Conservation (phyloP, 2,329 filamentous ascomycete species). For the Cladosporium sp. region DNA sequence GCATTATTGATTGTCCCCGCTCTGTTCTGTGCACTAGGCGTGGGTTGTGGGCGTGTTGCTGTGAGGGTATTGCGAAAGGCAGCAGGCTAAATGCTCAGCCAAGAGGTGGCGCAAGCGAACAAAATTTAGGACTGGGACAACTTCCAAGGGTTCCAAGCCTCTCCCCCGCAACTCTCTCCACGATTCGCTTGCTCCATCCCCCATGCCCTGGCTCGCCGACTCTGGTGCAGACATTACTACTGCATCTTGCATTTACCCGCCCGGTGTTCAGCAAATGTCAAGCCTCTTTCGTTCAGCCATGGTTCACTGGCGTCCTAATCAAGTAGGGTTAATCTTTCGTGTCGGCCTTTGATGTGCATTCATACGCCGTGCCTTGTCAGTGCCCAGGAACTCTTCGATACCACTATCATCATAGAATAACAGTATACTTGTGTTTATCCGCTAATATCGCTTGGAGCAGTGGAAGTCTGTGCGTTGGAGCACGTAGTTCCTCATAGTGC, state of each 20-base stretch:
- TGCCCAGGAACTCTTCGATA: background rate
- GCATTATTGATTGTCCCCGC: conserved; percentile 20
- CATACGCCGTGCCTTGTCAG: background rate
- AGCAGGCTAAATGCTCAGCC: conserved; percentile 12
- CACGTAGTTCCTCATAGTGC: background rate
- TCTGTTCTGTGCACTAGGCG: background rate
- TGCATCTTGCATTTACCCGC: background rate
- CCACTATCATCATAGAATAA: background rate
- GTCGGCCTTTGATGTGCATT: background rate
- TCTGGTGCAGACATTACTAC: background rate
- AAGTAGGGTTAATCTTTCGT: background rate
- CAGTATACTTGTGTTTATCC: conserved; percentile 56
- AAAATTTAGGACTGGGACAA: background rate
- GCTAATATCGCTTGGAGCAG: conserved; percentile 25
- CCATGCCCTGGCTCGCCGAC: background rate
- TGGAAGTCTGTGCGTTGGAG: background rate
- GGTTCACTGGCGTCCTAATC: no score
- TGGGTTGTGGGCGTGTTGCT: background rate
- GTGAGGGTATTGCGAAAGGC: background rate
- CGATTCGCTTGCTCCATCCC: background rate
- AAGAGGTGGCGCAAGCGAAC: conserved; percentile 8
- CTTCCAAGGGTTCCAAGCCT: background rate
- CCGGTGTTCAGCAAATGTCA: background rate
- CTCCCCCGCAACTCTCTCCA: conserved; percentile 5
- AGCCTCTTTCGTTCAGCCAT: background rate